Base-by-base conservation (phyloP, 1,284 basidiomycete genomes). In the Pseudozyma hubeiensis region DNA sequence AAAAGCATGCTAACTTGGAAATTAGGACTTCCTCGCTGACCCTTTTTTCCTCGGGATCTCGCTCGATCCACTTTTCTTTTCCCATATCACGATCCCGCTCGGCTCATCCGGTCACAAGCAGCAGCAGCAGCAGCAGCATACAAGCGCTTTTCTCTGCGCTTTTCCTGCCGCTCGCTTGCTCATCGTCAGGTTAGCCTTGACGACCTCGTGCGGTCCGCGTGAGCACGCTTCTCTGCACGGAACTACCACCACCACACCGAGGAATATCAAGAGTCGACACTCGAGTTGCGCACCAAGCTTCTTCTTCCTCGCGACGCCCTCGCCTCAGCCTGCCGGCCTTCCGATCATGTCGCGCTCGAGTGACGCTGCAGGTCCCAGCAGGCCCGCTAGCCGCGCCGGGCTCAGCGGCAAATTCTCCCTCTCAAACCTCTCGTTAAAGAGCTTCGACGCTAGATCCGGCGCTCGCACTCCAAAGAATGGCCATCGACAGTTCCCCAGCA, bases 371-470 rank as follows among this genome's bases (percentile, higher is more conserved):
- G 64, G 64, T 7, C 61, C 64, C 4, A 63, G 66, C 48, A 62
- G 70, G 37, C 48, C 70, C 1, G 45, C 41, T n/a, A 69, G 71
- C 53, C 53, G 55, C 11, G 41, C 46, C 33, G 54, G 65, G 37
- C 29, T 75, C 29, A 46, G 47, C 47, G 53, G 52, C 56, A 73
- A 69, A 37, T 66, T 70, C 50, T 69, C 74, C 41, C 54, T 77
- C 47, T 77, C 75, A 52, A 70, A 64, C 35, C 58, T 73, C 47
- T 77, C 75, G 6, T 50, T 61, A 49, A 66, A 59, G 37, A 70
- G 72, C 47, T 30, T 29, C 35, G 64, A 64, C 14, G 72, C 19
- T 5, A 52, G 61, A 17, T 52, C 52, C 7, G 60, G 53, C 19
- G 54, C 63, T 33, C 61, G 57, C 16, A 65, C 62, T 9, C 66